A percentile compares a stretch with the other conserved stretches of the same genome.
Conservation (phyloP, 1,284 basidiomycete species). For the Takashimella tepidaria region DNA sequence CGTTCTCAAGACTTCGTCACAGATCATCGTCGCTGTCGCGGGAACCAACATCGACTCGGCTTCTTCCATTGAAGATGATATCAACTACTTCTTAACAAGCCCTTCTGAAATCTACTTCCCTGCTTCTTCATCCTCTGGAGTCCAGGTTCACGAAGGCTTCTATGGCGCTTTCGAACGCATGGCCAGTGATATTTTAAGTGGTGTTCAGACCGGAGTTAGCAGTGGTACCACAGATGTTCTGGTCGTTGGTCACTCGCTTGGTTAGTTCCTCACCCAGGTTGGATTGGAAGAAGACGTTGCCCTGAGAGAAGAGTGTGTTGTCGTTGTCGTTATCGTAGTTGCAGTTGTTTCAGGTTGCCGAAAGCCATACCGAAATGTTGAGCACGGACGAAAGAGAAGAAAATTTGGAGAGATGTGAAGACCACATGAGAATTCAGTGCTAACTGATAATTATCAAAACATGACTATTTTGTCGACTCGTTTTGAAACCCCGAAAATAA, state of each 20-base stretch:
- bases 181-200: conserved; percentile 3
- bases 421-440: no score
- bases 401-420: not conserved
- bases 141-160: conserved; percentile 23
- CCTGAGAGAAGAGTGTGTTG: no score
- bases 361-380: no score
- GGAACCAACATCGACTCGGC: conserved; percentile 16
- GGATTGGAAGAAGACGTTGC: no score
- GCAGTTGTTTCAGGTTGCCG: no score
- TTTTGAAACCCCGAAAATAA: no score
- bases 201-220: conserved; percentile 3
- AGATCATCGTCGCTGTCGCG: conserved; percentile 17
- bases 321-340: no score
- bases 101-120: conserved; percentile 15
- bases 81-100: conserved; percentile 12
- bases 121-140: not conserved
- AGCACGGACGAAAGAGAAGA: no score
- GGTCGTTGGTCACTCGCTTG: conserved; percentile 29
- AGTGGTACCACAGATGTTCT: conserved; percentile 12
- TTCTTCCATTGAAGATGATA: conserved; percentile 17
- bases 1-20: conserved; percentile 8
- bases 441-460: no score
- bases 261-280: no score
- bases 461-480: not conserved
- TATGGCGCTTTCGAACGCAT: conserved; percentile 20